Evolutionary conservation across 1,139 yeast species (phyloP), one percentile per base, ranked within the genome.

Genomic region (Suhomyces choctaworum): DNA sequence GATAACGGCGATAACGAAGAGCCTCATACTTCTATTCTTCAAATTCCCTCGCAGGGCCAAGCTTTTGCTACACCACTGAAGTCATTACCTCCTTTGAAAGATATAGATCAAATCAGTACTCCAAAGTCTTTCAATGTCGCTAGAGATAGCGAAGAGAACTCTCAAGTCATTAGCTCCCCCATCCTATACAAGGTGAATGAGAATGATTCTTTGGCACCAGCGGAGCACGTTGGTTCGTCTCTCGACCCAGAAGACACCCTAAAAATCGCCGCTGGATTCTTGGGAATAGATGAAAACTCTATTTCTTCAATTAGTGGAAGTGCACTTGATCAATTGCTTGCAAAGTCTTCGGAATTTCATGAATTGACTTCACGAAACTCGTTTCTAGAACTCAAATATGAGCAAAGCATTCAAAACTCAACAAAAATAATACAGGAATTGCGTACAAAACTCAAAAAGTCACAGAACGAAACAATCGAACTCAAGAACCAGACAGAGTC

Each of bases 331-430:
- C 63, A 64, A 16, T 51, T 82, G 16, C 60, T 66, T 4, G 53
- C 59, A 2, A 73, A 71, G 41, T 64, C 82, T 1, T 51, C 64
- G 2, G 79, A 77, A 40, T 64, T 64, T 42, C 73, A 77, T 31
- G 69, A 69, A 3, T 41, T 80, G 24, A 63, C 68, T 39, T 73
- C 85, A 1, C 78, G 78, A 42, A 66, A 70, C 31, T 57, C 77
- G 14, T 62, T 77, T 15, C 54, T 76, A 21, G 76, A 76, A 49
- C 68, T 80, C 16, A 70, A 72, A 34, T 62, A 68, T 35, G 88
- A 82, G 49, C 85, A 78, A 46, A 46, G 66, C 5, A 60, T 66
- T 20, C 80, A 72, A 37, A 47, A 22, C 7, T 34, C 37, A n/a
- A 20, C 36, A 6, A 46, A 43, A 16, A 16, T 27, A 6, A 38